phyloP scores from a whole-genome alignment of 2,329 filamentous ascomycete species.

The Aulographum hederae region DNA sequence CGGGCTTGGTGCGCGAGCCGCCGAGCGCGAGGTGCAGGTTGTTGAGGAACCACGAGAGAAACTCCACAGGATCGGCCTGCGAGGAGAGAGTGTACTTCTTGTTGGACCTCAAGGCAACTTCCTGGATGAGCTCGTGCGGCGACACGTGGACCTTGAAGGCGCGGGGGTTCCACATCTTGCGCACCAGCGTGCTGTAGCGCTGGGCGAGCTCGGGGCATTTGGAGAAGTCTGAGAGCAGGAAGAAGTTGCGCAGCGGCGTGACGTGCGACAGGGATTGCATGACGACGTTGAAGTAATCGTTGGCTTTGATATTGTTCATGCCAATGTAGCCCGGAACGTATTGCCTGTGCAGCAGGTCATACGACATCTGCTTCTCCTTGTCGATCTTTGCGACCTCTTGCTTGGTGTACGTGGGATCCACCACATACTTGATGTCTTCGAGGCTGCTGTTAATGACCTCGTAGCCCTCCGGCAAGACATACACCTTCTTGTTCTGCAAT shows the following conservation, averaged over 20 bases:
- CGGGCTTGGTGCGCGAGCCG: slow-evolving; percentile 71
- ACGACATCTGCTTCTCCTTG: slow-evolving; percentile 41
- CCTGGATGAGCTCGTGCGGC: slow-evolving; percentile 89
- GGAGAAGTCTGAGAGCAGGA: slow-evolving; percentile 70
- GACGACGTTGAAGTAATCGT: slow-evolving; percentile 94
- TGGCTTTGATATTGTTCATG: slow-evolving; percentile 99
- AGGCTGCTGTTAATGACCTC: slow-evolving; percentile 88
- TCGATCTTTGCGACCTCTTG: slow-evolving; percentile 69
- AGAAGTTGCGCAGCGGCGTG: slow-evolving; percentile 71
- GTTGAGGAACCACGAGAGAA: slow-evolving; percentile 94
- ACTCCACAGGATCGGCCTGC: slow-evolving; percentile 91
- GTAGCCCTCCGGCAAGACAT: slow-evolving; percentile 87
- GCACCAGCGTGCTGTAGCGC: slow-evolving; percentile 72
- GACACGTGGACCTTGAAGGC: slow-evolving; percentile 96
- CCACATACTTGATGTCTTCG: slow-evolving; percentile 96
- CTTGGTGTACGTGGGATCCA: slow-evolving; percentile 71
- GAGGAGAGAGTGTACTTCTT: slow-evolving; percentile 83
- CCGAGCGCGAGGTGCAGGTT: slow-evolving; percentile 83
- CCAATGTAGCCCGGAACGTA: slow-evolving; percentile 92
- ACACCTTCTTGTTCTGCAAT: slow-evolving; percentile 82
- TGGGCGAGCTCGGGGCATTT: slow-evolving; percentile 65
- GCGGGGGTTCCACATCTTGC: slow-evolving; percentile 95
- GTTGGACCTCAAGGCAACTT: slow-evolving; percentile 74
- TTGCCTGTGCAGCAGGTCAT: slow-evolving; percentile 65
- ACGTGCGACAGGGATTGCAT: slow-evolving; percentile 87